phyloP scores from a whole-genome alignment of 2,329 filamentous ascomycete species.

The Pseudogymnoascus destructans region DNA sequence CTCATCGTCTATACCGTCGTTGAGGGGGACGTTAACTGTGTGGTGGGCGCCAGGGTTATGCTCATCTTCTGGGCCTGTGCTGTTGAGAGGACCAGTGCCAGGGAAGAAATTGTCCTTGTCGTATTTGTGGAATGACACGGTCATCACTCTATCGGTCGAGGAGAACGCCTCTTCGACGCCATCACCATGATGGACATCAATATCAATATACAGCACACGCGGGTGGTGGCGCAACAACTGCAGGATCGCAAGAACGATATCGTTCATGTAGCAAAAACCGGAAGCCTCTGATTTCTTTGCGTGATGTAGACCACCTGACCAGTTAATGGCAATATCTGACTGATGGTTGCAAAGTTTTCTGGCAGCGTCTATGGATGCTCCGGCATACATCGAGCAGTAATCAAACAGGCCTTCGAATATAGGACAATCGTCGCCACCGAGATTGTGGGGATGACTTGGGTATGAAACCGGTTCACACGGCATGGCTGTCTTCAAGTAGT shows the following conservation, averaged over 20 bases:
- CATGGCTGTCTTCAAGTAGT: constrained; percentile 65
- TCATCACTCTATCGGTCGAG: constrained; percentile 80
- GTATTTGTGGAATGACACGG: constrained; percentile 93
- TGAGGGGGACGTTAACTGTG: constrained; percentile 77
- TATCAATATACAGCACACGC: constrained; percentile 87
- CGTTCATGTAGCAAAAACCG: constrained; percentile 98
- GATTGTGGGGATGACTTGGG: constrained; percentile 63
- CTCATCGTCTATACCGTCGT: constrained; percentile 82
- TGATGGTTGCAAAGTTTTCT: constrained; percentile 75
- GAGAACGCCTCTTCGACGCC: constrained; percentile 87
- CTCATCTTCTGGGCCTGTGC: constrained; percentile 71
- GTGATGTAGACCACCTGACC: constrained; percentile 93
- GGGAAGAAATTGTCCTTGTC: constrained; percentile 76
- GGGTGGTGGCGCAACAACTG: constrained; percentile 72
- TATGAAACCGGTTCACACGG: constrained; percentile 47
- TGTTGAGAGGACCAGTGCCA: constrained; percentile 74
- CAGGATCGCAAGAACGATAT: constrained; percentile 88
- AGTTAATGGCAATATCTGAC: constrained; percentile 93
- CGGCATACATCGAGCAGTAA: constrained; percentile 88
- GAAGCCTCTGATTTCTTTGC: constrained; percentile 89
- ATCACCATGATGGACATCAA: constrained; percentile 84
- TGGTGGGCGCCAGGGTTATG: constrained; percentile 82
- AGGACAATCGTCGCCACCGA: constrained; percentile 84
- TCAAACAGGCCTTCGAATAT: constrained; percentile 93
- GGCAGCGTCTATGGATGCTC: constrained; percentile 80